Percentiles rank a stretch among this genome's conserved stretches.
Evolutionary conservation across 2,329 filamentous ascomycete genomes (phyloP).

Genomic region (Diaporthe aspalathi): DNA sequence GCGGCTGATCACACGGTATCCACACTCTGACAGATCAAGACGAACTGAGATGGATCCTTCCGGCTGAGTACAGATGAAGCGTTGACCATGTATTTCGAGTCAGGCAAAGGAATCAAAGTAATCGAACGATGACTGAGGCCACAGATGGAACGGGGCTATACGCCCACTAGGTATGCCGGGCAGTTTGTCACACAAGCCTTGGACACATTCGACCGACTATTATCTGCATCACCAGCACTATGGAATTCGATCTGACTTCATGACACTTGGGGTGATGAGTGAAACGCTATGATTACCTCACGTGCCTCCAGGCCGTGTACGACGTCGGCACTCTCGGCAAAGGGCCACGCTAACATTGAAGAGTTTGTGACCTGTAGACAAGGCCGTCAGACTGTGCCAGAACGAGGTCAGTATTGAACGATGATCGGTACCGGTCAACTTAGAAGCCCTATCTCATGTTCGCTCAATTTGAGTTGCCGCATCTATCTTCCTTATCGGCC

Average conservation of each 20-base stretch:
- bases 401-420: not conserved
- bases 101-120: not conserved
- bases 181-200: not conserved
- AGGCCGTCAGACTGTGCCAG: not conserved
- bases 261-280: not conserved
- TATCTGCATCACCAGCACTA: not conserved
- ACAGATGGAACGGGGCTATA: not conserved
- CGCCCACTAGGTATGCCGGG: not conserved
- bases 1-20: not conserved
- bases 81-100: too few relatives aligned
- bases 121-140: not conserved
- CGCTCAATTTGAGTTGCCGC: not conserved
- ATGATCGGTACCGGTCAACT: not conserved
- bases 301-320: not conserved
- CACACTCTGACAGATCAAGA: not conserved
- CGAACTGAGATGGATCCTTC: not conserved
- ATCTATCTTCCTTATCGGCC: not conserved
- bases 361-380: too few relatives aligned
- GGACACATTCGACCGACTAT: not conserved
- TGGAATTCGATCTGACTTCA: not conserved
- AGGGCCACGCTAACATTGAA: not conserved
- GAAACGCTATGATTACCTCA: not conserved
- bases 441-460: not conserved
- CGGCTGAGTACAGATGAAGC: not conserved
- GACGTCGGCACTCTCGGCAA: not conserved